phyloP scores from a whole-genome alignment of 2,329 filamentous ascomycete genomes.

The Fusarium beomiforme region DNA sequence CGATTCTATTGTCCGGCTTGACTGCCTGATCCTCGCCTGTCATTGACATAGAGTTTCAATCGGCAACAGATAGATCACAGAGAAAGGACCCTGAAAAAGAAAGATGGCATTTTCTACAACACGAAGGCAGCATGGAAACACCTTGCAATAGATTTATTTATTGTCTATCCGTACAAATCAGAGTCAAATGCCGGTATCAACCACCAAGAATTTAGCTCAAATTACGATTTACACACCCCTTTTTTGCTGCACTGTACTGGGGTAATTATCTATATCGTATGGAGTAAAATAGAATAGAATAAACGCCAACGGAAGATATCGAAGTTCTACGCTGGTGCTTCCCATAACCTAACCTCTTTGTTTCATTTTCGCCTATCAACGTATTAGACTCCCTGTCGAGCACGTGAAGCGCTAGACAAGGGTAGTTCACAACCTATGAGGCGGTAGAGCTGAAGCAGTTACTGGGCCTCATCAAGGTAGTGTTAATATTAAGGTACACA shows the following conservation, averaged over 20 bases:
- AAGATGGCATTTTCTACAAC: neutral
- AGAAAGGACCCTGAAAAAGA: conserved; percentile 14
- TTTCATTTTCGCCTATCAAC: neutral
- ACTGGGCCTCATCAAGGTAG: conserved; percentile 6
- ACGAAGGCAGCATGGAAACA: conserved; percentile 3
- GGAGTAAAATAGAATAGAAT: neutral
- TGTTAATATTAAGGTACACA: neutral
- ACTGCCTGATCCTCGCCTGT: neutral
- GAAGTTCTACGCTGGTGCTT: conserved; percentile 3
- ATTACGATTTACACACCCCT: conserved; percentile 10
- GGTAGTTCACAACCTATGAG: neutral
- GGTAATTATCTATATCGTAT: neutral
- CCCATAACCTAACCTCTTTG: neutral
- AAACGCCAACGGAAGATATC: neutral
- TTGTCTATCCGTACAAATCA: neutral
- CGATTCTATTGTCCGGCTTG: neutral
- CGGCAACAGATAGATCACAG: neutral
- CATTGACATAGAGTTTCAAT: conserved; percentile 6
- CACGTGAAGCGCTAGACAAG: conserved; percentile 26
- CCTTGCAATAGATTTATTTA: neutral
- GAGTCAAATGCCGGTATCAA: neutral
- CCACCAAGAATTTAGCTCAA: neutral
- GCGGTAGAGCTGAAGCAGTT: conserved; percentile 16
- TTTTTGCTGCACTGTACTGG: neutral
- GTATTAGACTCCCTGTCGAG: conserved; percentile 11